Base-by-base conservation (phyloP, 176 grass and related monocot genomes). In the Oryza longistaminata region DNA sequence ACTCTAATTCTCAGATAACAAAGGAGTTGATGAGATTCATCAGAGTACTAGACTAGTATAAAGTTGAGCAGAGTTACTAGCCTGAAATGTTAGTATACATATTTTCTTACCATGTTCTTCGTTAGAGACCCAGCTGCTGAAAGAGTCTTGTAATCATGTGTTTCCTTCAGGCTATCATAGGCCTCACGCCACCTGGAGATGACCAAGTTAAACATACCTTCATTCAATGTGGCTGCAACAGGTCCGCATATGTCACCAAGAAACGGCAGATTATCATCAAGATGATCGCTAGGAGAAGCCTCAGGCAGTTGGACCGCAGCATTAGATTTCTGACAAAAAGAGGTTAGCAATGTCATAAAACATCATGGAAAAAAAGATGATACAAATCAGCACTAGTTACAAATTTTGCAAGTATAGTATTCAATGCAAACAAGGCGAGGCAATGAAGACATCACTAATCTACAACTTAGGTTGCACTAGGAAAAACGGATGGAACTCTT, bases 151-250 rank as follows among this genome's bases (percentile, higher is more conserved):
- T 98, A 92, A 78, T 98, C 93, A 1, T 92, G 93, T 81, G 89
- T 83, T 58, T 93, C 75, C 83, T 98, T 98, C 39, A 98, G 85
- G 26, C 83, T 26, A 31, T 98, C 96, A 95, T 90, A 83, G 70
- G 91, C 31, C 80, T 98, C 93, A 74, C 91, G 96, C 92, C 92
- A 98, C 65, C 89, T 95, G 35, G 70, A 86, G 76, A 93, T 87
- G 26, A 98, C 96, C 79, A 98, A 60, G 62, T 95, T 95, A 83
- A 98, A 95, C 93, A 95, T 98, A 68, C 90, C 87, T 85, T 95
- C 96, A 71, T 90, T 98, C 45, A 95, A 88, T 66, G 93, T 95
- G 74, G 88, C 91, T 66, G 96, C 93, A 66, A 98, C 91, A 87
- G 96, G 91, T 80, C 92, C 96, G 74, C 96, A 98, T 75, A 98